Conservation (phyloP, 2,329 filamentous ascomycete genomes). For the Ascochyta rabiei region DNA sequence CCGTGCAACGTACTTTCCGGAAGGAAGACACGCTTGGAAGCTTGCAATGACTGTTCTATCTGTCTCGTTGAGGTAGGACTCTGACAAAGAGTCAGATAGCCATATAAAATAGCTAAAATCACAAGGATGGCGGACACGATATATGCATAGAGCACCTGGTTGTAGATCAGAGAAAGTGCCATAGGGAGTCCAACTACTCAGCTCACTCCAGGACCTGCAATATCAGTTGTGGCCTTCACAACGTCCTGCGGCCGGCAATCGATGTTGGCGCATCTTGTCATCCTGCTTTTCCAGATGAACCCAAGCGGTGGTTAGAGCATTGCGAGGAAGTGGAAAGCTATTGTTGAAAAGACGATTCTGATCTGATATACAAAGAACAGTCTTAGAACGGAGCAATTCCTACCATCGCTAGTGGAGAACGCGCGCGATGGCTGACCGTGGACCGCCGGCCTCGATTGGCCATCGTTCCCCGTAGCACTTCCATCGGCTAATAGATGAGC, state of each 20-base stretch:
- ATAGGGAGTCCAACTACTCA: background rate
- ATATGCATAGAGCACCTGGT: constrained; percentile 22
- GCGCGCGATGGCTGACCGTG: background rate
- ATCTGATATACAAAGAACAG: background rate
- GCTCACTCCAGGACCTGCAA: constrained; percentile 23
- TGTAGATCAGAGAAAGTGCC: background rate
- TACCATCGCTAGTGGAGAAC: background rate
- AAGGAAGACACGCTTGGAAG: constrained; percentile 11
- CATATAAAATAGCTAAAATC: constrained; percentile 17
- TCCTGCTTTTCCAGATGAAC: background rate
- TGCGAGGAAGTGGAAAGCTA: background rate
- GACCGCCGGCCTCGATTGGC: background rate
- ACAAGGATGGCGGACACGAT: constrained; percentile 22
- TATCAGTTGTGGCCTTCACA: constrained; percentile 17
- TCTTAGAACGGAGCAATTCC: background rate
- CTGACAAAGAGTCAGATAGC: constrained; percentile 23
- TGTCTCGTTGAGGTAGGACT: constrained; percentile 17
- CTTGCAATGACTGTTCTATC: constrained; percentile 17
- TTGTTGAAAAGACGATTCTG: background rate
- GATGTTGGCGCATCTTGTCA: constrained; percentile 4
- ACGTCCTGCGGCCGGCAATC: constrained; percentile 7
- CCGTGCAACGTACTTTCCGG: background rate
- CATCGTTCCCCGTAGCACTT: background rate
- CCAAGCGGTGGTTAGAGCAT: no score
- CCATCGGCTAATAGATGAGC: background rate